These are phyloP conservation scores for Umbelopsis sp. DNA, from an alignment of 192 early-diverging fungal species.

Conservation along the genomic window DNA sequence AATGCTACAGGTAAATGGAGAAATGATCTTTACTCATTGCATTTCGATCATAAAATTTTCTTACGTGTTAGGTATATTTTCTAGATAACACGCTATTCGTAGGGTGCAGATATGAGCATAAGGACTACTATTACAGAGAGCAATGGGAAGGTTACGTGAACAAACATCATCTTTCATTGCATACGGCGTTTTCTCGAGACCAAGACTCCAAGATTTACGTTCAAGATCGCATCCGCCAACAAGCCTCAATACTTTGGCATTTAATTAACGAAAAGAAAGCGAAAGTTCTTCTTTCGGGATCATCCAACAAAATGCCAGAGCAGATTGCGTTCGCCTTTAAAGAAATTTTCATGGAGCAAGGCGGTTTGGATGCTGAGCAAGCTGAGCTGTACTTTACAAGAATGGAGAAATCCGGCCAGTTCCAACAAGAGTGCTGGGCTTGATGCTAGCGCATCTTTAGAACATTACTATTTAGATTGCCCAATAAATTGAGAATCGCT, in stretches of 20 bases:
- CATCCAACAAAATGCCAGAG: slow-evolving; percentile 73
- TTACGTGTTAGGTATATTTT: neutral
- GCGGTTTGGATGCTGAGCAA: slow-evolving; percentile 50
- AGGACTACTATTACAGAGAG: slow-evolving; percentile 75
- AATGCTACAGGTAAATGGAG: slow-evolving; percentile 39
- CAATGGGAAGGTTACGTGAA: slow-evolving; percentile 62
- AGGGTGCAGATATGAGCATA: slow-evolving; percentile 72
- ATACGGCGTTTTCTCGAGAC: slow-evolving; percentile 89
- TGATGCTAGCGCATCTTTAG: slow-evolving; percentile 31
- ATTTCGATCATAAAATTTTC: neutral
- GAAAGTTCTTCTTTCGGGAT: slow-evolving; percentile 74
- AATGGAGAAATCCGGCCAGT: slow-evolving; percentile 68
- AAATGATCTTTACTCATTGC: slow-evolving; percentile 12
- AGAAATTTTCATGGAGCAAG: slow-evolving; percentile 53
- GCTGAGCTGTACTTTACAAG: slow-evolving; percentile 60
- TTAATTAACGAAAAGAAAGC: slow-evolving; percentile 59
- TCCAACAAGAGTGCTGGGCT: slow-evolving; percentile 89
- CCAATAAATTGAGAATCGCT: neutral
- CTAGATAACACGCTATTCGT: slow-evolving; percentile 79
- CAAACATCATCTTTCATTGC: slow-evolving; percentile 56
- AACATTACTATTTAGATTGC: slow-evolving; percentile 3
- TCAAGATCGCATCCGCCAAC: slow-evolving; percentile 67
- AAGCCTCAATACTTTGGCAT: slow-evolving; percentile 64
- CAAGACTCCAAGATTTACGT: slow-evolving; percentile 82
- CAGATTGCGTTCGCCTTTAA: slow-evolving; percentile 68